These are phyloP conservation scores for Fusarium subtropicale DNA, from an alignment of 2,329 filamentous ascomycete genomes.

Conservation along the genomic window DNA sequence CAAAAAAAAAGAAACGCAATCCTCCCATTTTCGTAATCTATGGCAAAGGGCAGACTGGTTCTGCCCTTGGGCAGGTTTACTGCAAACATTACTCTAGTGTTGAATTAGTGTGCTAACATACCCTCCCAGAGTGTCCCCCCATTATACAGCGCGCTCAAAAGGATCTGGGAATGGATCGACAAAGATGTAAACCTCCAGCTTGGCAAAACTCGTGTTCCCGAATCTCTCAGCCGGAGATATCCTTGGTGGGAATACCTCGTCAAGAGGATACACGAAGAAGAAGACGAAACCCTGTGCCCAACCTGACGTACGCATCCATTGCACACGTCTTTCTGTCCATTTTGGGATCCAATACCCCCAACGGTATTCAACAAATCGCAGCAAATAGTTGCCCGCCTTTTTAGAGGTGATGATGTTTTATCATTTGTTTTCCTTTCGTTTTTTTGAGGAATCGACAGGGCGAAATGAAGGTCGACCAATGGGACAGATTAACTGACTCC, in stretches of 20 bases:
- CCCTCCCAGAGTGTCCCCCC: conserved; percentile 55
- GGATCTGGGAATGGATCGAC: conserved; percentile 54
- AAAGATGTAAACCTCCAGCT: conserved; percentile 40
- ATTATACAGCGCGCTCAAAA: conserved; percentile 49
- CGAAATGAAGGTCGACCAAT: conserved; percentile 18
- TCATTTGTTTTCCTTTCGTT: not conserved
- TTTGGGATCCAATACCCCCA: conserved; percentile 18
- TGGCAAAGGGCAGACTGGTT: conserved; percentile 40
- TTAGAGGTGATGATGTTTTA: conserved; percentile 37
- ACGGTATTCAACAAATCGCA: conserved; percentile 39
- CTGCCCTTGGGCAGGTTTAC: conserved; percentile 33
- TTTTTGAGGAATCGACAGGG: conserved; percentile 18
- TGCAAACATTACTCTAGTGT: conserved; percentile 29
- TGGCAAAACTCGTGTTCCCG: conserved; percentile 28
- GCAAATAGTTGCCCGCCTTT: conserved; percentile 46
- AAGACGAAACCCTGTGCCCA: conserved; percentile 54
- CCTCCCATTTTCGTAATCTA: conserved; percentile 21
- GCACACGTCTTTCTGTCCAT: conserved; percentile 30
- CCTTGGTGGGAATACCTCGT: conserved; percentile 58
- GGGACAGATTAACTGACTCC: conserved; percentile 42
- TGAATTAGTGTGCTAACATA: conserved; percentile 40
- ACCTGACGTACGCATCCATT: conserved; percentile 48
- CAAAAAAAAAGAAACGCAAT: conserved; percentile 13
- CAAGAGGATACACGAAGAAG: conserved; percentile 47
- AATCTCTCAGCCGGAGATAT: conserved; percentile 47